These are phyloP conservation scores for Macrophomina pseudophaseolina DNA, from an alignment of 2,329 filamentous ascomycete genomes.

Conservation along the genomic window DNA sequence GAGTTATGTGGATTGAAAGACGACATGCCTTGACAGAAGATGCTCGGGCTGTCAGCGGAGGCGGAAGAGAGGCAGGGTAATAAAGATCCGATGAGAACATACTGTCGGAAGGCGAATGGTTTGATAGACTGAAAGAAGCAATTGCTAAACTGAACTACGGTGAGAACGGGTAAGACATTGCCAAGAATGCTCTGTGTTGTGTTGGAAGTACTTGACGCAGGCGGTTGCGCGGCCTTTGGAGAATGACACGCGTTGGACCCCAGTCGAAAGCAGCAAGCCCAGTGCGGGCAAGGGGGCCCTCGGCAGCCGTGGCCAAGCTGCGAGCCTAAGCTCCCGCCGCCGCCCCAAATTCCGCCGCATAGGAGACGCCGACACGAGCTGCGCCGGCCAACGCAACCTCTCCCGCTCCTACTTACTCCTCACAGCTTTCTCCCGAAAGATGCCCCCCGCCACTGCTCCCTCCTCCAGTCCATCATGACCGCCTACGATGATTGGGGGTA, in stretches of 20 bases:
- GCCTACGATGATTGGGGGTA: slow-evolving; percentile 47
- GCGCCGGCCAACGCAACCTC: not conserved
- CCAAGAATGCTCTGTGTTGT: slow-evolving; percentile 17
- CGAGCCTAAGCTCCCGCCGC: slow-evolving; percentile 18
- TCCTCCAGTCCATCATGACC: slow-evolving; percentile 37
- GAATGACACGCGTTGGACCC: slow-evolving; percentile 16
- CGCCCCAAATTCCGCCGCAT: slow-evolving; percentile 10
- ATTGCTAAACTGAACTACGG: not conserved
- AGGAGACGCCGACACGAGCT: slow-evolving; percentile 4
- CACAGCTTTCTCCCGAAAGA: not conserved
- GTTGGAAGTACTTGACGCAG: slow-evolving; percentile 15
- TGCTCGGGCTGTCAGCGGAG: not conserved
- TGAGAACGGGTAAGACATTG: not conserved
- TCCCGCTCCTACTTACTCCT: not conserved
- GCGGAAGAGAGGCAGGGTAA: not conserved
- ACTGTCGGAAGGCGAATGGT: not conserved
- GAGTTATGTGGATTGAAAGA: not conserved
- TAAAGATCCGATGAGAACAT: not conserved
- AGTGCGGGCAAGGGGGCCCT: slow-evolving; percentile 9
- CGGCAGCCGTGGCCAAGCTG: not conserved
- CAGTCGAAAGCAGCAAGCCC: not conserved
- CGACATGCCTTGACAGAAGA: not conserved
- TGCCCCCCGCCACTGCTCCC: slow-evolving; percentile 4
- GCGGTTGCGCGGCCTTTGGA: slow-evolving; percentile 15
- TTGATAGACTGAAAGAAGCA: not conserved